Conservation (phyloP, 2,329 filamentous ascomycete genomes). For the Xylariaceae sp. region DNA sequence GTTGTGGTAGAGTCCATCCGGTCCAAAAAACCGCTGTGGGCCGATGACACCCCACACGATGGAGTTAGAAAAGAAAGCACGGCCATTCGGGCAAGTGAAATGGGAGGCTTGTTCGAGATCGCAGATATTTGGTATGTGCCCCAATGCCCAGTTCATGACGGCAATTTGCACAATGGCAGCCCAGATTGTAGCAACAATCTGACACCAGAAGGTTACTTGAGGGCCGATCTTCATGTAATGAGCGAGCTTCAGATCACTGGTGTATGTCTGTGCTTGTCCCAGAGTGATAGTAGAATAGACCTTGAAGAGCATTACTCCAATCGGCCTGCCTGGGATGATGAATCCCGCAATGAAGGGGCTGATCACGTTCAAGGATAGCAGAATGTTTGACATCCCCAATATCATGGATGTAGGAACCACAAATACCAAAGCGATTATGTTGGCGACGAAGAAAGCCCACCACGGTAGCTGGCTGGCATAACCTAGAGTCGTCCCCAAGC, state of each 20-base stretch:
- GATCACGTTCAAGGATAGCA: constrained; percentile 51
- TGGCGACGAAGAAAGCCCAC: constrained; percentile 52
- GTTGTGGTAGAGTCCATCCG: constrained; percentile 47
- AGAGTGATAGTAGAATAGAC: constrained; percentile 43
- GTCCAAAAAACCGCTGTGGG: constrained; percentile 53
- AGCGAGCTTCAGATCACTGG: constrained; percentile 35
- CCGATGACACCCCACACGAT: constrained; percentile 59
- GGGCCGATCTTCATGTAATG: constrained; percentile 44
- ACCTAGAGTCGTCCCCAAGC: constrained; percentile 42
- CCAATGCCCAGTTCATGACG: constrained; percentile 48
- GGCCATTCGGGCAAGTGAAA: constrained; percentile 43
- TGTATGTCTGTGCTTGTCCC: constrained; percentile 36
- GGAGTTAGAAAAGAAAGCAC: constrained; percentile 48
- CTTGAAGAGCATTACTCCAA: constrained; percentile 58
- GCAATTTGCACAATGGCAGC: constrained; percentile 47
- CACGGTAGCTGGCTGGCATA: constrained; percentile 50
- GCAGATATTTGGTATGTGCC: constrained; percentile 44
- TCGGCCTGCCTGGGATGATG: constrained; percentile 55
- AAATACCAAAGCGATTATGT: constrained; percentile 45
- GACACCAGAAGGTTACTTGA: constrained; percentile 47
- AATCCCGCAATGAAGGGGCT: constrained; percentile 57
- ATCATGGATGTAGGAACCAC: constrained; percentile 47
- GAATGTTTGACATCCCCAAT: constrained; percentile 50
- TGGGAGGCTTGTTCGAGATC: constrained; percentile 39
- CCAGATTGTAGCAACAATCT: constrained; percentile 49